These are phyloP conservation scores for Solidago caesia DNA, from an alignment of 129 eudicot genomes.

Conservation along the genomic window DNA sequence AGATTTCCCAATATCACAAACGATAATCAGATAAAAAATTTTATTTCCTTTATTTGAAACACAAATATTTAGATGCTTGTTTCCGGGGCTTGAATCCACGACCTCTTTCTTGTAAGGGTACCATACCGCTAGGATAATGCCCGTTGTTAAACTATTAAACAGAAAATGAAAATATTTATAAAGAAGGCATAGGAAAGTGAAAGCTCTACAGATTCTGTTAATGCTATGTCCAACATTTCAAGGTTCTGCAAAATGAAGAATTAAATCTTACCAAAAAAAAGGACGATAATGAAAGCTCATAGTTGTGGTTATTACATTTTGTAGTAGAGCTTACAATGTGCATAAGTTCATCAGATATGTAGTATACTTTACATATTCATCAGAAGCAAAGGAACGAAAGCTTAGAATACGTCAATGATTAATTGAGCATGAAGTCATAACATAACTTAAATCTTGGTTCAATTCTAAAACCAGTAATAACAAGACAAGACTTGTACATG, in stretches of 20 bases:
- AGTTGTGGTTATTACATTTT: not conserved
- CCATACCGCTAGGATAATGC: not conserved
- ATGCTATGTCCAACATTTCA: not conserved
- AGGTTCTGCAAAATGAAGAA: not conserved
- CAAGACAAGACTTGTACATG: not conserved
- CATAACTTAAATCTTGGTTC: slow-evolving; percentile 6
- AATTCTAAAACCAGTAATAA: slow-evolving; percentile 1
- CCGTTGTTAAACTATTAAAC: not conserved
- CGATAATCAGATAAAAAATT: too few species aligned
- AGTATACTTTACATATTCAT: not conserved
- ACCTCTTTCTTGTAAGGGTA: too few species aligned
- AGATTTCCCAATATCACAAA: too few species aligned
- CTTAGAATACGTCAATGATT: not conserved
- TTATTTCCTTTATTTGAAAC: too few species aligned
- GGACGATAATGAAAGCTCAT: not conserved
- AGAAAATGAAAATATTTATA: not conserved
- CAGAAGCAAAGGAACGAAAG: slow-evolving; percentile 1
- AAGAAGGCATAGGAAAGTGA: not conserved
- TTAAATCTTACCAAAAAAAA: not conserved
- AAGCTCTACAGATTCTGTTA: not conserved
- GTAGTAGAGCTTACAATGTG: not conserved
- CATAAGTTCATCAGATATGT: not conserved
- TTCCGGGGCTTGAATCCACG: too few species aligned
- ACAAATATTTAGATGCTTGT: too few species aligned
- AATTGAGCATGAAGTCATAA: slow-evolving; percentile 6